phyloP scores from a whole-genome alignment of 2,329 filamentous ascomycete species.

The Rugonectria rugulosa region DNA sequence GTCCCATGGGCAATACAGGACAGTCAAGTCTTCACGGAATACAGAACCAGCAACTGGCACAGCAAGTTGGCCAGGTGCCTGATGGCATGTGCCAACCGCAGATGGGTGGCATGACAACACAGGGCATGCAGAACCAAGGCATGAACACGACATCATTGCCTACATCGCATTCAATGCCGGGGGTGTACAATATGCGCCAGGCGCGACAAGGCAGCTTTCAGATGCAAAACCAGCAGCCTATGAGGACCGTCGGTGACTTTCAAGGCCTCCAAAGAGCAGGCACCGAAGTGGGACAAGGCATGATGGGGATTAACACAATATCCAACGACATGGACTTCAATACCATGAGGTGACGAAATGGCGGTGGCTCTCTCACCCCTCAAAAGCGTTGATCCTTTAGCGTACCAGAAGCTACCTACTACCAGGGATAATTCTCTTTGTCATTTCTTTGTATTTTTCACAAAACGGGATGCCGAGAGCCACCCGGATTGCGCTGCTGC shows the following conservation, averaged over 20 bases:
- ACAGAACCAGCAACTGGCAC: constrained; percentile 38
- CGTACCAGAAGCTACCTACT: neutral
- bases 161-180: constrained; percentile 40
- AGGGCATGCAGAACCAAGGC: constrained; percentile 37
- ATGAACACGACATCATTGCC: constrained; percentile 34
- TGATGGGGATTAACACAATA: constrained; percentile 42
- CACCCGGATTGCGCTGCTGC: no score
- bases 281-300: constrained; percentile 42
- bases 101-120: constrained; percentile 35
- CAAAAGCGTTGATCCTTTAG: neutral
- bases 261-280: constrained; percentile 57
- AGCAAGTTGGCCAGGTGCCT: constrained; percentile 42
- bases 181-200: constrained; percentile 38
- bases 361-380: neutral
- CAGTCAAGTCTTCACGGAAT: constrained; percentile 32
- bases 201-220: constrained; percentile 44
- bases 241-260: constrained; percentile 50
- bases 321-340: constrained; percentile 39
- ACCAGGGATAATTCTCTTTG: constrained; percentile 11
- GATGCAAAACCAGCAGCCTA: constrained; percentile 39
- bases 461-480: constrained; percentile 9
- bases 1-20: constrained; percentile 48
- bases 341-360: constrained; percentile 17
- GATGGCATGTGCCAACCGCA: constrained; percentile 43
- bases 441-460: neutral